phyloP scores from a whole-genome alignment of 345 rosid genomes.

The Ricinus communis region DNA sequence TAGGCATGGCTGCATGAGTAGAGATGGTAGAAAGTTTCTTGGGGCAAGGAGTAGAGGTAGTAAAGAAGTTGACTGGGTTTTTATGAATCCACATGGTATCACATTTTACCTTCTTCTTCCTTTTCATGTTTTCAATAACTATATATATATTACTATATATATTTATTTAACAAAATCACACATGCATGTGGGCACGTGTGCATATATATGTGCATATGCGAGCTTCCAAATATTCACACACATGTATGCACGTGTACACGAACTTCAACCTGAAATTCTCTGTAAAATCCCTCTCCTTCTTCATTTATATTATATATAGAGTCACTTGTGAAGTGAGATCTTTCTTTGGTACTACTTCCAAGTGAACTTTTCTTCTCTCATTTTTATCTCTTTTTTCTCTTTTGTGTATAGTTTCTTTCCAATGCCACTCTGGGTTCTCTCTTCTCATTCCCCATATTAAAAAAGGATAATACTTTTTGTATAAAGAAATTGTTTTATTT shows the following conservation, averaged over 20 bases:
- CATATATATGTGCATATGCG: conserved; percentile 39
- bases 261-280: conserved; percentile 50
- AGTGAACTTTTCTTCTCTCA: not conserved
- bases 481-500: too few species aligned
- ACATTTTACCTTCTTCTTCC: conserved; percentile 29
- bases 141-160: not conserved
- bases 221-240: conserved; percentile 68
- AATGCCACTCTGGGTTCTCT: too few species aligned
- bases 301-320: conserved; percentile 7
- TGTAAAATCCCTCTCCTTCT: not conserved
- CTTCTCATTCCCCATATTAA: too few species aligned
- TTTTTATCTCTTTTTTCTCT: not conserved
- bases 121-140: conserved; percentile 14
- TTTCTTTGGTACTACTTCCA: conserved; percentile 26
- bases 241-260: conserved; percentile 90
- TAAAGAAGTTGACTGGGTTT: conserved; percentile 49
- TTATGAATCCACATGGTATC: conserved; percentile 62
- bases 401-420: not conserved
- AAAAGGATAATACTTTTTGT: too few species aligned
- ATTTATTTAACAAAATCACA: conserved; percentile 23
- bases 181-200: conserved; percentile 83
- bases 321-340: not conserved
- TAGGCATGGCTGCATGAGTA: conserved; percentile 8
- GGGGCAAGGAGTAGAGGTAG: conserved; percentile 23
- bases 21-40: conserved; percentile 17